These are phyloP conservation scores for Yarrowia keelungensis DNA, from an alignment of 805 yeast genomes.

Conservation along the genomic window DNA sequence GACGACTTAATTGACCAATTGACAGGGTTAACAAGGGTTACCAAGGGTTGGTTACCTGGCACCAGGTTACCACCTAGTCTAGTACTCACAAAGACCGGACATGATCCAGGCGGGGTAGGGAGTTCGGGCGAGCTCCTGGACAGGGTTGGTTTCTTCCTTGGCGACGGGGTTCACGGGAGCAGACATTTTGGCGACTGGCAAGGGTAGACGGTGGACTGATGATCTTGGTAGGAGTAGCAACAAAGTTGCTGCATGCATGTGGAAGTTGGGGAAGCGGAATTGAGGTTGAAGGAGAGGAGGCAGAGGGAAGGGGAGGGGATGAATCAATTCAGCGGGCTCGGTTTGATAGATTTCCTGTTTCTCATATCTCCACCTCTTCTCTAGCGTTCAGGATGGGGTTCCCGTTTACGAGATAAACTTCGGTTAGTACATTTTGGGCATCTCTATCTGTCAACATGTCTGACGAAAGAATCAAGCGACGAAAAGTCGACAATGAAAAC, in stretches of 20 bases:
- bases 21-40: too few species aligned
- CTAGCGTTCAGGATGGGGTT: neutral
- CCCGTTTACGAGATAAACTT: neutral
- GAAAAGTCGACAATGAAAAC: neutral
- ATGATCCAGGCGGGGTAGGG: conserved; percentile 40
- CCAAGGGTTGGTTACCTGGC: too few species aligned
- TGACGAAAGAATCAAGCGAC: conserved; percentile 1
- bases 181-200: neutral
- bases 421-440: neutral
- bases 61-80: too few species aligned
- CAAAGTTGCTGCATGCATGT: conserved; percentile 9
- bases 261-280: too few species aligned
- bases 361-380: neutral
- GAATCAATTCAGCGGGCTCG: too few species aligned
- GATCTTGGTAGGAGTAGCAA: neutral
- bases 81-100: conserved; percentile 33
- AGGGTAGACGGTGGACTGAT: neutral
- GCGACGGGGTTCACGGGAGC: neutral
- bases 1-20: too few species aligned
- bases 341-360: neutral
- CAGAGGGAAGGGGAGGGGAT: too few species aligned
- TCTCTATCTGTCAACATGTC: neutral
- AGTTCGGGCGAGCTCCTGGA: conserved; percentile 33
- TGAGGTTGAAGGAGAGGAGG: too few species aligned
- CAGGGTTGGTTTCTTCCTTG: conserved; percentile 27